Conservation (phyloP, 176 grass and related monocot genomes). For the Sorghum bicolor region Sorghum_bicolor_NCBIv3 NC_012871.2:75062001-75062500, state of each 20-base stretch:
- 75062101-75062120: not conserved
- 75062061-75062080: not conserved
- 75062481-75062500: not conserved
- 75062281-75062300: conserved; percentile 76
- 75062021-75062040: not conserved
- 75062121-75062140: not conserved
- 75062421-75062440: not conserved
- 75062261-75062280: conserved; percentile 64
- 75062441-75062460: not conserved
- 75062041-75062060: not conserved
- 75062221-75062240: not conserved
- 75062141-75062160: not conserved
- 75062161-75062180: not conserved
- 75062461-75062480: not conserved
- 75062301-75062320: conserved; percentile 63
- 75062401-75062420: conserved; percentile 13
- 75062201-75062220: not conserved
- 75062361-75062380: conserved; percentile 31
- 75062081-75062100: not conserved
- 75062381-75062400: conserved; percentile 16
- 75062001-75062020: not conserved
- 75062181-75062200: not conserved
- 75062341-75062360: conserved; percentile 30
- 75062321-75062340: conserved; percentile 24
- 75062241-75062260: conserved; percentile 5